Percentiles rank a stretch among this genome's conserved stretches.
These are phyloP conservation scores for thale cress (Arabidopsis thaliana) DNA, from an alignment of 345 rosid species.

Conservation along the genomic window TAIR10.1 NC_003070.9:27865501-27866000, in stretches of 20 bases:
- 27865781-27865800: not conserved
- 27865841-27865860: not conserved
- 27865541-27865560: not conserved
- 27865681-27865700: not conserved
- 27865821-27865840: not conserved
- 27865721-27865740: not conserved
- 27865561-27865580: conserved; percentile 17
- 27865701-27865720: conserved; percentile 14
- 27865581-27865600: conserved; percentile 21
- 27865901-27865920: conserved; percentile 34
- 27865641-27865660: not conserved
- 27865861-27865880: not conserved
- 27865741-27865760: not conserved
- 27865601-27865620: conserved; percentile 20
- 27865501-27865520: conserved; percentile 12
- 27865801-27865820: not conserved
- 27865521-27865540: not conserved
- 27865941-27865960: conserved; percentile 24
- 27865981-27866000: conserved; percentile 19
- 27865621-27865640: conserved; percentile 25
- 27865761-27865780: not conserved
- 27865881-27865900: conserved; percentile 44
- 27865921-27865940: conserved; percentile 31
- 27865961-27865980: conserved; percentile 11
- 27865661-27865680: not conserved